A percentile compares a stretch with the other conserved stretches of the same genome.
These are phyloP conservation scores for Fusarium udum DNA, from an alignment of 2,329 filamentous ascomycete species.

Conservation along the genomic window DNA sequence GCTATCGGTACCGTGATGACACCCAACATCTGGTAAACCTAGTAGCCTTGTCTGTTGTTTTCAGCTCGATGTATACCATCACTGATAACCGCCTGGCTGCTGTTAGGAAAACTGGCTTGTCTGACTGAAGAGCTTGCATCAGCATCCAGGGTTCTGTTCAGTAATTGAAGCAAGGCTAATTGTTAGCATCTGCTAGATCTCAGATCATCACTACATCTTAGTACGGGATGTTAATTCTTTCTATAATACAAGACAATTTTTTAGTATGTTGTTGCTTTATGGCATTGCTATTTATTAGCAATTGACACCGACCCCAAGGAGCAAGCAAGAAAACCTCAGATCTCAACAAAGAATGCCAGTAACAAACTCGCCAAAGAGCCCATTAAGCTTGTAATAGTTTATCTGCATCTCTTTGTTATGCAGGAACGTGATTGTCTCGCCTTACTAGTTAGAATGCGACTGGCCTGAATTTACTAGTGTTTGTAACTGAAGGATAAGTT, in stretches of 20 bases:
- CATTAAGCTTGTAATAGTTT: not conserved
- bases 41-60: slow-evolving; percentile 46
- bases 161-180: slow-evolving; percentile 24
- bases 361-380: not conserved
- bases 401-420: not conserved
- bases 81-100: slow-evolving; percentile 41
- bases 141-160: not conserved
- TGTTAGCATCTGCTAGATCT: not conserved
- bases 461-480: not conserved
- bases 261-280: not conserved
- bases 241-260: not conserved
- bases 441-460: not conserved
- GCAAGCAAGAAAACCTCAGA: not conserved
- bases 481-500: not conserved
- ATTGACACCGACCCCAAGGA: not conserved
- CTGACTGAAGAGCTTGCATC: slow-evolving; percentile 31
- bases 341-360: not conserved
- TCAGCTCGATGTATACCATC: slow-evolving; percentile 12
- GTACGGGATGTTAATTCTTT: not conserved
- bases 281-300: not conserved
- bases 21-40: slow-evolving; percentile 56
- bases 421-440: not conserved
- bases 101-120: slow-evolving; percentile 42
- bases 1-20: slow-evolving; percentile 45
- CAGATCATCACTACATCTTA: not conserved